Evolutionary conservation across 2,329 filamentous ascomycete species (phyloP).

Genomic region (Penicillium sp.): DNA sequence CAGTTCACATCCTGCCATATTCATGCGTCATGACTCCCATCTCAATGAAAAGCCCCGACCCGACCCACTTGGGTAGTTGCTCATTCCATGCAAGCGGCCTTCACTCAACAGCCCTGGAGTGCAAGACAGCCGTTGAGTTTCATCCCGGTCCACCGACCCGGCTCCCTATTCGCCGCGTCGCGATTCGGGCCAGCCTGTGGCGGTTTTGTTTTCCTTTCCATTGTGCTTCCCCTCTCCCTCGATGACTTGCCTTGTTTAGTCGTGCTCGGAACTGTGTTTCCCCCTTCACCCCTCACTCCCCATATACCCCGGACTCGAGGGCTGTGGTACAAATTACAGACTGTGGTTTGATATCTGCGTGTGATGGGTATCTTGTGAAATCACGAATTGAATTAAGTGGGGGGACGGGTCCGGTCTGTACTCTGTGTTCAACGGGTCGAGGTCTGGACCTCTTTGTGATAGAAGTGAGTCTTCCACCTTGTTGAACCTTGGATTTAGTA

Average conservation of each 20-base stretch:
- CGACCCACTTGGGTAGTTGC: conserved; percentile 17
- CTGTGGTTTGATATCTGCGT: not conserved
- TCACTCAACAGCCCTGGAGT: not conserved
- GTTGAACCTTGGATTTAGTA: not conserved
- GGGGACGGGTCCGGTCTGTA: not conserved
- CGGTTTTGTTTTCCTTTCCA: conserved; percentile 5
- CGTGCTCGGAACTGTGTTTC: conserved; percentile 5
- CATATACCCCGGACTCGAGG: conserved; percentile 12
- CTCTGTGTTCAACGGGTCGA: conserved; percentile 1
- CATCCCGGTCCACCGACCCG: conserved; percentile 15
- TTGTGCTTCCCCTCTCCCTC: conserved; percentile 5
- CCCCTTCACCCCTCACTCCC: not conserved
- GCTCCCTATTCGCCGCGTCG: conserved; percentile 20
- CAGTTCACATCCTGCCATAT: not conserved
- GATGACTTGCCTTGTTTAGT: conserved; percentile 10
- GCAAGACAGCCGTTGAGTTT: conserved; percentile 23
- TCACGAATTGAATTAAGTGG: not conserved
- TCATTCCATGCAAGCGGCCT: conserved; percentile 11
- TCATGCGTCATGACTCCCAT: not conserved
- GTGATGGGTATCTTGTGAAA: not conserved
- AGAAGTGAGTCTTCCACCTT: not conserved
- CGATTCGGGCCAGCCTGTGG: conserved; percentile 17
- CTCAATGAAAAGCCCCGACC: conserved; percentile 12
- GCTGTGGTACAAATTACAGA: conserved; percentile 2
- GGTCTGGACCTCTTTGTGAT: conserved; percentile 1